A percentile compares a stretch with the other conserved stretches of the same genome.
Conservation (phyloP, 83 land plant species). For the Thuja plicata region DNA sequence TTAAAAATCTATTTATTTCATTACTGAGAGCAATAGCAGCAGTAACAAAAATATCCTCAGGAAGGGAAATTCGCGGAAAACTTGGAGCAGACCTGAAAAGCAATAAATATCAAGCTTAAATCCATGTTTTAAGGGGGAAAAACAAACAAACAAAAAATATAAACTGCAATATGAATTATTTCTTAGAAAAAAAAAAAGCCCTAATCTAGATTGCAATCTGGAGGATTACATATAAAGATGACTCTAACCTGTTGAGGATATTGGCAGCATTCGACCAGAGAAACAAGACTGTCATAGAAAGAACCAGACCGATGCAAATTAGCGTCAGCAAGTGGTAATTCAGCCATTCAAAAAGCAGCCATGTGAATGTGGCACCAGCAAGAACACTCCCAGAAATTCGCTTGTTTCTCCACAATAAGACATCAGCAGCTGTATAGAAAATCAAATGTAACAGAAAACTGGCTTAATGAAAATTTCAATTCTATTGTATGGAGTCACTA, state of each 20-base stretch:
- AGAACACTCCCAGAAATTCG: constrained; percentile 54
- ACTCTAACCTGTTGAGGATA: constrained; percentile 43
- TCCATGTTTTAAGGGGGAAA: neutral
- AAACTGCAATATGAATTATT: neutral
- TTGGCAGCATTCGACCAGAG: constrained; percentile 70
- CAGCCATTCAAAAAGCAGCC: constrained; percentile 83
- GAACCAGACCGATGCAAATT: constrained; percentile 38
- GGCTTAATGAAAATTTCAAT: neutral
- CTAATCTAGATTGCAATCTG: neutral
- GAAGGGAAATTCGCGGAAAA: constrained; percentile 52
- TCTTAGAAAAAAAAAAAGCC: neutral
- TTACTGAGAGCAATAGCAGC: constrained; percentile 37
- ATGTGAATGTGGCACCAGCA: constrained; percentile 50
- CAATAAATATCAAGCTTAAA: neutral
- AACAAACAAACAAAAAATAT: neutral
- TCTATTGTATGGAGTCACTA: neutral
- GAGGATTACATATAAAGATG: neutral
- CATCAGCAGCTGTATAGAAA: constrained; percentile 66
- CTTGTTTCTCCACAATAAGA: constrained; percentile 76
- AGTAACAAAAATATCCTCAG: constrained; percentile 56
- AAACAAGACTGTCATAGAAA: constrained; percentile 57
- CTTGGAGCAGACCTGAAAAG: constrained; percentile 39
- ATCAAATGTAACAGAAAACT: neutral
- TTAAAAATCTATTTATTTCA: constrained; percentile 53
- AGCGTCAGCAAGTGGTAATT: constrained; percentile 62